phyloP scores from a whole-genome alignment of 1,139 yeast genomes.

The Citeromyces hawaiiensis region DNA sequence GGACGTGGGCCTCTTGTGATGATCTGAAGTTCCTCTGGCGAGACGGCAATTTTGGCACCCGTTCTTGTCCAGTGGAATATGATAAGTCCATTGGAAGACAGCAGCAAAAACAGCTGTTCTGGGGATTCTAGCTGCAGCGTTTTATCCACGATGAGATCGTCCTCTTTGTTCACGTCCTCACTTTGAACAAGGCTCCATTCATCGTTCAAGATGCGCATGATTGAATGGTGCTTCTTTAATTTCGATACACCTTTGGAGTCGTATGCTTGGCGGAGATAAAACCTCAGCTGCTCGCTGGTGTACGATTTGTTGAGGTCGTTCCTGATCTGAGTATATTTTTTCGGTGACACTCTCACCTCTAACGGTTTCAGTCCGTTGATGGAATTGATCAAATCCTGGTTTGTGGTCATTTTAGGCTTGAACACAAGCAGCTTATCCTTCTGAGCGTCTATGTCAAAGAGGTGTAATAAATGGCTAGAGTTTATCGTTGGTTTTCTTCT shows the following conservation, averaged over 20 bases:
- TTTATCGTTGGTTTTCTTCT: constrained; percentile 4
- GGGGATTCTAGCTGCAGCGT: constrained; percentile 22
- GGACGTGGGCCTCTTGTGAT: constrained; percentile 20
- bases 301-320: constrained; percentile 17
- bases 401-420: constrained; percentile 13
- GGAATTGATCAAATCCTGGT: constrained; percentile 14
- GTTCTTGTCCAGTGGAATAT: constrained; percentile 36
- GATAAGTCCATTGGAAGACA: constrained; percentile 31
- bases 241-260: constrained; percentile 2
- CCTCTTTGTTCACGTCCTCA: constrained; percentile 19
- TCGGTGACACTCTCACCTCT: constrained; percentile 12
- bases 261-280: constrained; percentile 6
- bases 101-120: constrained; percentile 34
- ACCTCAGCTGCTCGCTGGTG: constrained; percentile 18
- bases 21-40: constrained; percentile 21
- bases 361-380: constrained; percentile 20
- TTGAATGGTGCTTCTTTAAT: constrained; percentile 9
- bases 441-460: constrained; percentile 14
- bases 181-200: constrained; percentile 26
- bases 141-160: constrained; percentile 26
- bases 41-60: constrained; percentile 38
- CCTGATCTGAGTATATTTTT: constrained; percentile 17
- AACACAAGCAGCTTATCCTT: constrained; percentile 19
- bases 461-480: background rate
- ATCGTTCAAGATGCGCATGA: constrained; percentile 18